Base-by-base conservation (phyloP, 768 basidiomycete genomes). In the Boletus fagicola region DNA sequence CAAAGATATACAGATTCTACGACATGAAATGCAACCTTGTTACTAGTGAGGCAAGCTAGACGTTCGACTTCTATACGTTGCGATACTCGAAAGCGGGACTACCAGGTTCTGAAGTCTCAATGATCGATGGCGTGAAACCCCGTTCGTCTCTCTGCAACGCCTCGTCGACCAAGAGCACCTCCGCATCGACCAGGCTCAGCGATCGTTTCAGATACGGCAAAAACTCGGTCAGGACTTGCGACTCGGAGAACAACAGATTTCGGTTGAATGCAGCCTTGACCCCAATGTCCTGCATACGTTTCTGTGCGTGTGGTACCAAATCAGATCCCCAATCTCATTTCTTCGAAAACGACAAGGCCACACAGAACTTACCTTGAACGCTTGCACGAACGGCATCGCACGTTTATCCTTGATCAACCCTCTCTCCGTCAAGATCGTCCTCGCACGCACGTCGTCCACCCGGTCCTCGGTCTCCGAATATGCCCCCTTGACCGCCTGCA, bases 361-460 rank as follows among this genome's bases (percentile, higher is more conserved):
- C 5, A 12, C 78, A 38, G 51, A 11, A 94, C 96, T 39, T 50
- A 94, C 96, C 87, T 97, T 95, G 86, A 98, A 90, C 31, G 80
- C 76, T 57, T 96, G 91, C 46, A 94, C 84, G 75, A 96, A 98
- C 7, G 95, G 95, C 96, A 98, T 98, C 42, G 82, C 82, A 43
- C 87, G 84, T 78, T 98, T 98, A 76, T 98, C 94, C 81, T 97
- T 98, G 75, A 94, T 87, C 70, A 98, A 69, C 5, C 92, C 94
- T 22, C 78, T 80, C 68, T 83, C 78, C 10, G 79, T 80, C 70
- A 98, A 70, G 62, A 82, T 63, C 65, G 84, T 77, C 70, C 86
- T 82, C 50, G 95, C 83, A 71, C 85, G 87, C 38, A 76, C 84
- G 68, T 98, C 94, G 67, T 99, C 92, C 35, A 98, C 87, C 63